Conservation (phyloP, 2,329 filamentous ascomycete species). For the Pyricularia sp. region DNA sequence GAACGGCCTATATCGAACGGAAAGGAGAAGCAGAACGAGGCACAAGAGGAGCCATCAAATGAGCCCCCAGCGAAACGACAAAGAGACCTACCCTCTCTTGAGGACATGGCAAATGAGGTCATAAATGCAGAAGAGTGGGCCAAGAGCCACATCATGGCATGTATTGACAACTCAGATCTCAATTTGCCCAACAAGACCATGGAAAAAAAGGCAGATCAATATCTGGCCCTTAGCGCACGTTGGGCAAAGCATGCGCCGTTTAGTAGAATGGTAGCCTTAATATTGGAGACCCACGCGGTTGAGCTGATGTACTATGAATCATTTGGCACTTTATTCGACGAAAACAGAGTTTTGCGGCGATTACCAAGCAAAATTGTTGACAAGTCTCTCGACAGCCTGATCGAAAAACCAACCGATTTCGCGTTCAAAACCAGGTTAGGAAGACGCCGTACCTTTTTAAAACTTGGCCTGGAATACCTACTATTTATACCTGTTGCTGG, state of each 20-base stretch:
- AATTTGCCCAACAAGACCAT: neutral
- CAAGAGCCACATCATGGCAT: neutral
- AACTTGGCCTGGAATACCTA: neutral
- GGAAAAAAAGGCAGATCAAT: neutral
- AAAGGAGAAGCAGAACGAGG: neutral
- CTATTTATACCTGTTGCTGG: neutral
- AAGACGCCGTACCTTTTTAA: neutral
- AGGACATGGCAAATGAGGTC: neutral
- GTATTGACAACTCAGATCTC: neutral
- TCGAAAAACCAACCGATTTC: neutral
- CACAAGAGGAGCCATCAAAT: neutral
- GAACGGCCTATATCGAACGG: neutral
- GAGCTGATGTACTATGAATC: neutral
- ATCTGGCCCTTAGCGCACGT: neutral
- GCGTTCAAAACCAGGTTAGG: neutral
- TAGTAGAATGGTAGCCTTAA: neutral
- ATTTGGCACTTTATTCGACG: neutral
- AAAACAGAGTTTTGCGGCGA: neutral
- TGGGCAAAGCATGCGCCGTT: neutral
- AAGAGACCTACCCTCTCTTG: neutral
- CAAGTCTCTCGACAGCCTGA: neutral
- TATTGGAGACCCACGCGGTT: neutral
- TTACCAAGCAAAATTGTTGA: neutral
- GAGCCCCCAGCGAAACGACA: neutral
- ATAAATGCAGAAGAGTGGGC: neutral